Evolutionary conservation across 192 early-diverging fungal genomes (phyloP), one percentile per base, ranked within the genome.

Genomic region (Rhizophagus sp.): DNA sequence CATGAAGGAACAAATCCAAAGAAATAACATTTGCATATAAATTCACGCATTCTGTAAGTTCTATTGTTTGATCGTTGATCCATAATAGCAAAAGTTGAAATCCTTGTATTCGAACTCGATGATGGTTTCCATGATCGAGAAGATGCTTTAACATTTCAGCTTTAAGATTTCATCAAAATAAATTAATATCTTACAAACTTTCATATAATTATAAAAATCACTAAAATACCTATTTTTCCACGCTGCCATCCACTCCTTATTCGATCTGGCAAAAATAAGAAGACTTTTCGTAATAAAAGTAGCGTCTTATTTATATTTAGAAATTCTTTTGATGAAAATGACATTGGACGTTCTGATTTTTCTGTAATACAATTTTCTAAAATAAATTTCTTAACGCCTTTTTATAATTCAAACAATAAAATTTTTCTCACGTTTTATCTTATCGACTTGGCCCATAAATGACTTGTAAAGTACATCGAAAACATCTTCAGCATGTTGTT

Each of bases 221-320:
- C 6, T 24, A 13, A 8, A 39, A 19, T 72, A 93, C 93, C 89
- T 64, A 96, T 90, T 75, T 87, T 83, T 62, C 81, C 75, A 19
- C 87, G 79, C 78, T 95, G 89, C 95, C 94, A 96, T 8, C 95
- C 94, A 44, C 83, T 83, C n/a, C 88, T 85, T 81, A 95, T 90
- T 80, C 89, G 84, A 74, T 93, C 91, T 9, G 90, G 90, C 15
- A 92, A 81, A 83, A 85, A 92, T 15, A 91, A 74, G 75, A 95
- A 88, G 63, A 95, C 84, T 72, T 92, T 93, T 61, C 91, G 84
- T 25, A 95, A 81, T 33, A 95, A 73, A 62, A 86, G 79, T 39
- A 94, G 70, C 0, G 87, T 88, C 72, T 92, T 90, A 82, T 94
- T 86, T 9, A 96, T 76, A 34, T 88, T 88, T 2, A 84, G 75